Evolutionary conservation across 2,329 filamentous ascomycete species (phyloP).

Genomic region (Xenoacremonium recifei): DNA sequence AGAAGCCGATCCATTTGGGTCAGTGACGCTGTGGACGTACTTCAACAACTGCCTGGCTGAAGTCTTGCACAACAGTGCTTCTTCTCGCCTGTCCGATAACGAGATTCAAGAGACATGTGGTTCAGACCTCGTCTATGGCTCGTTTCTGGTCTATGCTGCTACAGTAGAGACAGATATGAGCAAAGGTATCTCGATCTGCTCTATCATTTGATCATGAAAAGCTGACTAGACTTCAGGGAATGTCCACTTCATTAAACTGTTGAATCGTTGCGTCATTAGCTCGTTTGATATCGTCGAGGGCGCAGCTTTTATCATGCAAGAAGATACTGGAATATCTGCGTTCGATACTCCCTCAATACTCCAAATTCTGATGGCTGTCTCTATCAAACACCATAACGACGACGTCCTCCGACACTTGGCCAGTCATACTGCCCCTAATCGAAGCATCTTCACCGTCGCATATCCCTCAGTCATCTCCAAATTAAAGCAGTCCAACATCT

Average conservation of each 20-base stretch:
- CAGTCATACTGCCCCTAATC: neutral
- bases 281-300: conserved; percentile 6
- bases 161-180: neutral
- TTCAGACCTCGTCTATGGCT: conserved; percentile 8
- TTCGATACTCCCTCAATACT: conserved; percentile 3
- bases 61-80: neutral
- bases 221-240: no score
- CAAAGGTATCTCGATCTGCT: no score
- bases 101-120: no score
- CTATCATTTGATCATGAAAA: no score
- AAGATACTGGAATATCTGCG: conserved; percentile 5
- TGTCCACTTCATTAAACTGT: conserved; percentile 2
- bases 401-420: conserved; percentile 1
- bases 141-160: neutral
- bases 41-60: conserved; percentile 6
- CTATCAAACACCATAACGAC: conserved; percentile 10
- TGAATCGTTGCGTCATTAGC: conserved; percentile 7
- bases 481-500: neutral
- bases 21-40: conserved; percentile 10
- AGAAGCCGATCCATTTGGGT: conserved; percentile 7
- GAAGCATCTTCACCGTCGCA: neutral
- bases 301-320: conserved; percentile 4
- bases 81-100: no score
- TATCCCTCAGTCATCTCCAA: neutral
- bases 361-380: conserved; percentile 5